phyloP scores from a whole-genome alignment of 768 basidiomycete genomes.

The Nidularia sp. region DNA sequence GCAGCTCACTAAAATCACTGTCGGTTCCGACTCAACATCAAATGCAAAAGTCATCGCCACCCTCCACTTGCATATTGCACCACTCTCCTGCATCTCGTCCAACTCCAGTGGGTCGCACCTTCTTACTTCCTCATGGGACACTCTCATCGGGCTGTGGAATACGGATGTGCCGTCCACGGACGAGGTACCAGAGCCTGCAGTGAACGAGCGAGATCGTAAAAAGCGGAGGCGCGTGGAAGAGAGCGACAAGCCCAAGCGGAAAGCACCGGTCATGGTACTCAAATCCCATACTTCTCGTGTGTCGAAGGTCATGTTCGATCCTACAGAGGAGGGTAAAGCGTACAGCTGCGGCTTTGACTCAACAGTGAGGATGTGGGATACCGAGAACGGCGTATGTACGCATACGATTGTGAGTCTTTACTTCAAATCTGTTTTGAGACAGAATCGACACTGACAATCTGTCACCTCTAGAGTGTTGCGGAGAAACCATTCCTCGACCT shows the following conservation, averaged over 20 bases:
- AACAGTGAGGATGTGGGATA: constrained; percentile 85
- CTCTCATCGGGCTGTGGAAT: constrained; percentile 79
- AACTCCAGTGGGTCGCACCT: constrained; percentile 56
- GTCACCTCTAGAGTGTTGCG: constrained; percentile 46
- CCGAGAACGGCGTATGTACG: constrained; percentile 68
- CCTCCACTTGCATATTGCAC: constrained; percentile 78
- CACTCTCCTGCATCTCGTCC: constrained; percentile 68
- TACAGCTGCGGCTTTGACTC: constrained; percentile 89
- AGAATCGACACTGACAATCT: not conserved
- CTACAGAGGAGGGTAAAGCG: constrained; percentile 30
- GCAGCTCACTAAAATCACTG: constrained; percentile 42
- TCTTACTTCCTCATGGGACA: constrained; percentile 86
- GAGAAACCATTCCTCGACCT: constrained; percentile 76
- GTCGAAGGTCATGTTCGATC: constrained; percentile 64
- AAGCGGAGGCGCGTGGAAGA: constrained; percentile 63
- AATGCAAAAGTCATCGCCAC: constrained; percentile 52
- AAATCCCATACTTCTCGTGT: constrained; percentile 83
- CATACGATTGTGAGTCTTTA: constrained; percentile 57
- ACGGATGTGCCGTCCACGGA: constrained; percentile 57
- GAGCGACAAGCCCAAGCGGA: constrained; percentile 40
- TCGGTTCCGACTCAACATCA: constrained; percentile 13
- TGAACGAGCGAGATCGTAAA: constrained; percentile 33
- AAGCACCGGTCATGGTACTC: constrained; percentile 69
- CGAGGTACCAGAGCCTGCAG: constrained; percentile 48
- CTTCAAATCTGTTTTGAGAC: not conserved